Evolutionary conservation across 2,329 filamentous ascomycete genomes (phyloP).

Genomic region (Colletotrichum scovillei): DNA sequence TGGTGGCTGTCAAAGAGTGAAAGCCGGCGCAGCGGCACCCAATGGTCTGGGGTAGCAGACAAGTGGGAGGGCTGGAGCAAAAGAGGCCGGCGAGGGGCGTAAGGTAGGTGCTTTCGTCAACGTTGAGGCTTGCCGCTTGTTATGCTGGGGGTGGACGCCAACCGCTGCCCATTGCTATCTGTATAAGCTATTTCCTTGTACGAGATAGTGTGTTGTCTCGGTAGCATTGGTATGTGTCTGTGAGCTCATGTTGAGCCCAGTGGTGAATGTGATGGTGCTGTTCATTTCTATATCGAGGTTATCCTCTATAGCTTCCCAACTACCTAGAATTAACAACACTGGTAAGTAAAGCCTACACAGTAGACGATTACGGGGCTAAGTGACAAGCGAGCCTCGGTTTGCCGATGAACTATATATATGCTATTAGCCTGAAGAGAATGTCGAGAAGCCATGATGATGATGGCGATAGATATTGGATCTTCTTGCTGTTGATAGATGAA

Average conservation of each 20-base stretch:
- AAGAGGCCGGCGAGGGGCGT: not conserved
- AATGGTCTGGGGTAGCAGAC: slow-evolving; percentile 13
- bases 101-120: not conserved
- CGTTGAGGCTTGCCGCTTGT: not conserved
- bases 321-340: not conserved
- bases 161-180: not conserved
- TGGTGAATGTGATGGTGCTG: not conserved
- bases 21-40: slow-evolving; percentile 23
- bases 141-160: not conserved
- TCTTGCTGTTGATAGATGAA: not conserved
- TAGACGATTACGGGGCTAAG: not conserved
- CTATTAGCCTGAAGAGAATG: not conserved
- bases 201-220: not conserved
- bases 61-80: not conserved
- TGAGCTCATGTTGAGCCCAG: not conserved
- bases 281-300: not conserved
- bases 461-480: not conserved
- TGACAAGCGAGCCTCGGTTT: not conserved
- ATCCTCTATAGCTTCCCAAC: not conserved
- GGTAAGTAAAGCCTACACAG: not conserved
- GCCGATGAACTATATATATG: too few species aligned
- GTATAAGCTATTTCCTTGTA: not conserved
- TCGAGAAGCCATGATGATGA: not conserved
- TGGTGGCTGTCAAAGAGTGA: slow-evolving; percentile 26
- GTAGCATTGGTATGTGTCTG: not conserved